These are phyloP conservation scores for Candida labiduridarum DNA, from an alignment of 1,139 yeast species.

Conservation along the genomic window DNA sequence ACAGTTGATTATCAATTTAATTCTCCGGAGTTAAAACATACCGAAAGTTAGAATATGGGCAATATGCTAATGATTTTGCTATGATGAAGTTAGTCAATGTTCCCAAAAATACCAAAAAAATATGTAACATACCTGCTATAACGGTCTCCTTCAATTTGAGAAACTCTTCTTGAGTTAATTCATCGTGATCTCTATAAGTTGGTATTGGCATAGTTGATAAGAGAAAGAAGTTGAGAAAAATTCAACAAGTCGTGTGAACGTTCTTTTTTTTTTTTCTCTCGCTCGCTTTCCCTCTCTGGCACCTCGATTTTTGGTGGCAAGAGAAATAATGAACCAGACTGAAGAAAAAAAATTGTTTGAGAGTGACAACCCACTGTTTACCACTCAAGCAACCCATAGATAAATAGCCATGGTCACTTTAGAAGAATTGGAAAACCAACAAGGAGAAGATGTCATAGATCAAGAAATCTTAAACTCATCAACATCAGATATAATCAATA, in stretches of 20 bases:
- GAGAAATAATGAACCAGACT: background rate
- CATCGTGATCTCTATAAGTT: constrained; percentile 15
- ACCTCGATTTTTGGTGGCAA: constrained; percentile 9
- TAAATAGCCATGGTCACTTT: constrained; percentile 57
- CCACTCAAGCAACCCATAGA: background rate
- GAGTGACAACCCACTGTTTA: background rate
- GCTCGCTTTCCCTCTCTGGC: background rate
- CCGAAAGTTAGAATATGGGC: constrained; percentile 83
- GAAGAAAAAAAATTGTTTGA: background rate
- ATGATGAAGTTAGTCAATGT: constrained; percentile 9
- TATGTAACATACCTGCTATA: constrained; percentile 29
- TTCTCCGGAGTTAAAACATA: constrained; percentile 29
- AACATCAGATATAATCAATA: constrained; percentile 80
- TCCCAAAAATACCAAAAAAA: background rate
- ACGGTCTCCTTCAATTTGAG: constrained; percentile 27
- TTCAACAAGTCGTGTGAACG: constrained; percentile 8
- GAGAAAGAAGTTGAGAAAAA: background rate
- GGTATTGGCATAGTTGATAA: constrained; percentile 11
- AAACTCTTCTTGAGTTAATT: constrained; percentile 26
- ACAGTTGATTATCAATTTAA: background rate
- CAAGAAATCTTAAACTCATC: constrained; percentile 79
- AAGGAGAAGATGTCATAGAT: constrained; percentile 61
- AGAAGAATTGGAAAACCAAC: constrained; percentile 61
- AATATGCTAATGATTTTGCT: constrained; percentile 62
- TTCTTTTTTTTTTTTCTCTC: constrained; percentile 1